Conservation (phyloP, 352 stramenopile species). For the Phytopythium mirpurense region DNA sequence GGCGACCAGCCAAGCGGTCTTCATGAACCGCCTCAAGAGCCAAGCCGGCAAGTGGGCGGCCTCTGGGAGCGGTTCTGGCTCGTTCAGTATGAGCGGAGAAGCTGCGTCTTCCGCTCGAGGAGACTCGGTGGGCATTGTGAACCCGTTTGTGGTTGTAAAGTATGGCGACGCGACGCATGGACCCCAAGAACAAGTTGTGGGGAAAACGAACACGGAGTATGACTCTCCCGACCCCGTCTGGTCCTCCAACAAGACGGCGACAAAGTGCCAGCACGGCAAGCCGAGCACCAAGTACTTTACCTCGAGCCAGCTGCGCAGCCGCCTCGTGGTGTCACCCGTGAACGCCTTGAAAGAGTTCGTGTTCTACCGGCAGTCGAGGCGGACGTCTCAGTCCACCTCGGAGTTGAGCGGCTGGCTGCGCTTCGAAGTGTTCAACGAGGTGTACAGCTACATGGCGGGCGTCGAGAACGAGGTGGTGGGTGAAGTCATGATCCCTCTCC, state of each 20-base stretch:
- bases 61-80: conserved; percentile 13
- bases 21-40: conserved; percentile 72
- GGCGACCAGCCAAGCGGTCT: conserved; percentile 26
- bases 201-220: conserved; percentile 86
- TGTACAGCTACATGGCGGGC: conserved; percentile 72
- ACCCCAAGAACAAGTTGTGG: conserved; percentile 55
- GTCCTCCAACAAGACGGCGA: conserved; percentile 55
- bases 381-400: conserved; percentile 9
- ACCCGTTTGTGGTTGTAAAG: conserved; percentile 73
- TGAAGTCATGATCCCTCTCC: conserved; percentile 64
- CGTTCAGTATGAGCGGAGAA: conserved; percentile 18
- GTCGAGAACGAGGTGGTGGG: conserved; percentile 70
- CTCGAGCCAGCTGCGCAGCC: conserved; percentile 45
- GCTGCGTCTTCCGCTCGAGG: background rate
- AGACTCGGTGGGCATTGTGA: conserved; percentile 18
- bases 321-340: conserved; percentile 52
- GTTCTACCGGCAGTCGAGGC: conserved; percentile 49
- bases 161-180: conserved; percentile 45
- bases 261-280: conserved; percentile 63
- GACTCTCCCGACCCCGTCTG: conserved; percentile 60
- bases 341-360: conserved; percentile 77
- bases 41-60: conserved; percentile 52
- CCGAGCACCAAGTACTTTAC: conserved; percentile 58
- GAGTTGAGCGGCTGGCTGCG: conserved; percentile 58
- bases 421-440: conserved; percentile 73